A percentile compares a stretch with the other conserved stretches of the same genome.
phyloP scores from a whole-genome alignment of 148 eudicot species.

The Rheum nobile region DNA sequence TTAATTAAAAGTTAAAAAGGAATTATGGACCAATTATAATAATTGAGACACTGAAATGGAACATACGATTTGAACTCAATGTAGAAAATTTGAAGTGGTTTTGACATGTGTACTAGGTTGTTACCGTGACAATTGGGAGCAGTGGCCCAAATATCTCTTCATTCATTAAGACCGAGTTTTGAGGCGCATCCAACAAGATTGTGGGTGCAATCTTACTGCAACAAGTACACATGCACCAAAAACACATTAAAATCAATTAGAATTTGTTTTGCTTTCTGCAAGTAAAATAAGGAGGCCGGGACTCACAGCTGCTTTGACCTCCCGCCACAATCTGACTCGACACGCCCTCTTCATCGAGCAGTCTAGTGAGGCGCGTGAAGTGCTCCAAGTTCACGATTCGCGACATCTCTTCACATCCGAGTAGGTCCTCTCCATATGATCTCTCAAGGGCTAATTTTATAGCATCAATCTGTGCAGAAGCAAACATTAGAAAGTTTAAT shows the following conservation, averaged over 20 bases:
- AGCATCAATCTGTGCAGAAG: slow-evolving; percentile 33
- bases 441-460: slow-evolving; percentile 24
- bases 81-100: no score
- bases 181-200: slow-evolving; percentile 48
- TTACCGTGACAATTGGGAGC: slow-evolving; percentile 57
- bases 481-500: background rate
- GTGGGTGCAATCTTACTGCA: slow-evolving; percentile 59
- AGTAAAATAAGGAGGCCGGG: background rate
- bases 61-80: no score
- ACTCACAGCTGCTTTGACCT: slow-evolving; percentile 49
- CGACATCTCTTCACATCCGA: slow-evolving; percentile 46
- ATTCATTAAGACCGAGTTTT: slow-evolving; percentile 35
- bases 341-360: slow-evolving; percentile 41
- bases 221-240: background rate
- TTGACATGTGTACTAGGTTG: no score
- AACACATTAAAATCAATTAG: background rate
- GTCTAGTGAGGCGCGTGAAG: slow-evolving; percentile 30
- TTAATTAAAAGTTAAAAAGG: no score
- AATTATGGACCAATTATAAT: no score
- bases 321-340: slow-evolving; percentile 41
- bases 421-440: slow-evolving; percentile 38
- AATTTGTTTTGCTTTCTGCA: background rate
- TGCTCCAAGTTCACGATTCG: slow-evolving; percentile 36
- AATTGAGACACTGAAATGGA: no score
- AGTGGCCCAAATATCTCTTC: slow-evolving; percentile 78